Conservation (phyloP, 2,329 filamentous ascomycete genomes). For the Aspergillus tanneri region DNA sequence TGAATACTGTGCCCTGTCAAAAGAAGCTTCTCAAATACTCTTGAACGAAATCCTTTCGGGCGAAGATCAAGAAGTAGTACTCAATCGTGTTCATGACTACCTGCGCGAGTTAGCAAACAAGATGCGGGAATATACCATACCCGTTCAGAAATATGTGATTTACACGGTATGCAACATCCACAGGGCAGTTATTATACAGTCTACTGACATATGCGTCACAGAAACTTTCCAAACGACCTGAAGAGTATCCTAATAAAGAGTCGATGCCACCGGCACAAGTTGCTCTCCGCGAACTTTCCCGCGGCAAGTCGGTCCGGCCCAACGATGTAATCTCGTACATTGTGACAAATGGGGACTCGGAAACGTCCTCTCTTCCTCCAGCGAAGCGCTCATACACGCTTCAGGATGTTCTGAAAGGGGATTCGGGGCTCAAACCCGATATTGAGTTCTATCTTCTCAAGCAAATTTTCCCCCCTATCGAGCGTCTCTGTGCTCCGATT, state of each 20-base stretch:
- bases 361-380: slow-evolving; percentile 60
- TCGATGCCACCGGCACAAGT: slow-evolving; percentile 98
- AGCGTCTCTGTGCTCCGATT: slow-evolving; percentile 95
- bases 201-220: slow-evolving; percentile 27
- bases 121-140: slow-evolving; percentile 78
- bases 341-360: slow-evolving; percentile 68
- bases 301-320: slow-evolving; percentile 82
- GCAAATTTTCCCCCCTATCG: slow-evolving; percentile 96
- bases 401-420: slow-evolving; percentile 77
- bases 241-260: slow-evolving; percentile 90
- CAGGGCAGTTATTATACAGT: background rate
- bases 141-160: slow-evolving; percentile 88
- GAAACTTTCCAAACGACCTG: slow-evolving; percentile 90
- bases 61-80: slow-evolving; percentile 82
- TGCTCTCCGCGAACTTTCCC: slow-evolving; percentile 79
- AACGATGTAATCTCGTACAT: slow-evolving; percentile 97
- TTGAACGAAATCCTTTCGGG: slow-evolving; percentile 94
- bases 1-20: slow-evolving; percentile 93
- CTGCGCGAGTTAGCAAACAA: slow-evolving; percentile 77
- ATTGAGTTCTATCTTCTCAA: slow-evolving; percentile 98
- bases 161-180: slow-evolving; percentile 62
- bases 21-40: slow-evolving; percentile 86
- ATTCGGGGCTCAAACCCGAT: slow-evolving; percentile 75
- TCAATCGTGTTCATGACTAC: slow-evolving; percentile 90
- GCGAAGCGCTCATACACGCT: slow-evolving; percentile 88